Percentiles rank a stretch among this genome's conserved stretches.
Conservation (phyloP, 1,284 basidiomycete genomes). For the Phaffia rhodozyma region DNA sequence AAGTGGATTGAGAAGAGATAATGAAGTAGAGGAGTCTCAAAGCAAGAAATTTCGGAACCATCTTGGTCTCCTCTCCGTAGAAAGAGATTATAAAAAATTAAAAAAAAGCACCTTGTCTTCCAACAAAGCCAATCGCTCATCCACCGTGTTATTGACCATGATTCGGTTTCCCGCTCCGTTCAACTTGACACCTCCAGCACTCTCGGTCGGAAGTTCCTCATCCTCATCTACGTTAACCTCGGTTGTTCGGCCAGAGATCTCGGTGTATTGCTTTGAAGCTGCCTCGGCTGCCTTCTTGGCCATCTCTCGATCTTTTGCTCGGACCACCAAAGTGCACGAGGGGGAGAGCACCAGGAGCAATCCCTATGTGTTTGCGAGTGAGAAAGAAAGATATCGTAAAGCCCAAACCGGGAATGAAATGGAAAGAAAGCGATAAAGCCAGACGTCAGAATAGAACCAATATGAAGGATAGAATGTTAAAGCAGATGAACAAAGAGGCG, state of each 20-base stretch:
- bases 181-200: conserved; percentile 71
- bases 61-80: not conserved
- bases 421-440: not conserved
- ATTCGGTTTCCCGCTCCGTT: conserved; percentile 61
- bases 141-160: conserved; percentile 80
- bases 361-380: conserved; percentile 30
- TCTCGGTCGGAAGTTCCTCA: conserved; percentile 53
- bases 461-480: not conserved
- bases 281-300: conserved; percentile 49
- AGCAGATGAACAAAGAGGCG: conserved; percentile 17
- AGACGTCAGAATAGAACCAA: not conserved
- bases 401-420: too few species aligned
- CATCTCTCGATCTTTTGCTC: conserved; percentile 49
- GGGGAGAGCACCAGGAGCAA: conserved; percentile 57
- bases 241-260: conserved; percentile 61
- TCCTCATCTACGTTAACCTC: conserved; percentile 48
- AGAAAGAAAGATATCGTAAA: not conserved
- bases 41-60: not conserved
- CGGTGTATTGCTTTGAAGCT: conserved; percentile 54
- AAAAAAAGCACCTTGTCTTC: conserved; percentile 57
- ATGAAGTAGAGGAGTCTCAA: not conserved
- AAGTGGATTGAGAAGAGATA: not conserved
- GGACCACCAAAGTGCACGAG: conserved; percentile 48
- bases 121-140: conserved; percentile 70
- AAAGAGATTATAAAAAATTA: not conserved